These are phyloP conservation scores for Syncephalastrum contaminatum DNA, from an alignment of 371 early-diverging fungal species.

Conservation along the genomic window DNA sequence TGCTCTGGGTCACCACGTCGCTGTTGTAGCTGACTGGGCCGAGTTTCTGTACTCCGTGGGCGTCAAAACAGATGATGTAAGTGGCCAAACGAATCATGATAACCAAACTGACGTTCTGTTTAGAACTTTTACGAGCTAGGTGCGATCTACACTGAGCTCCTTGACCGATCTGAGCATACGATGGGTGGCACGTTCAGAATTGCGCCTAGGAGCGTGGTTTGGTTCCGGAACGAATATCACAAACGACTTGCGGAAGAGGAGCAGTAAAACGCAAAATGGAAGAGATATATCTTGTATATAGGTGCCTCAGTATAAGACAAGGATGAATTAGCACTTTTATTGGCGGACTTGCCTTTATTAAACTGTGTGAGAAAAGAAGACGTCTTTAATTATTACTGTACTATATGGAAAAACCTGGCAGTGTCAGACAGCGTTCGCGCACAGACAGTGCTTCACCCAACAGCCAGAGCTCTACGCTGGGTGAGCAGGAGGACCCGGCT, in stretches of 20 bases:
- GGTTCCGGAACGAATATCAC: no score
- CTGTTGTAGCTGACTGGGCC: constrained; percentile 36
- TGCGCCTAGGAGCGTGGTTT: constrained; percentile 12
- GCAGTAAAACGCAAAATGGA: no score
- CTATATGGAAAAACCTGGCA: no score
- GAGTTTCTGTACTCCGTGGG: constrained; percentile 8
- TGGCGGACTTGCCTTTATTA: no score
- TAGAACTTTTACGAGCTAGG: constrained; percentile 23
- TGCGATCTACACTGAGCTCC: constrained; percentile 22
- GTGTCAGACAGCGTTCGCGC: neutral
- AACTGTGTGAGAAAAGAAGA: no score
- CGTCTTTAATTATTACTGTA: no score
- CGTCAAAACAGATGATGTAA: constrained; percentile 19
- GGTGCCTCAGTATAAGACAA: no score
- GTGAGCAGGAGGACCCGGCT: neutral
- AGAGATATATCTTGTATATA: no score
- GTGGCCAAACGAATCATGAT: constrained; percentile 32
- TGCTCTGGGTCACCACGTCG: constrained; percentile 29
- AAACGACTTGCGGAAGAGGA: no score
- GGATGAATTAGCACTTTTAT: no score
- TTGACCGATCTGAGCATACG: constrained; percentile 24
- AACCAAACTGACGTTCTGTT: neutral
- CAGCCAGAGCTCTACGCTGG: neutral
- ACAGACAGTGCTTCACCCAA: neutral
- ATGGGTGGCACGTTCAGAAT: constrained; percentile 38